These are phyloP conservation scores for Alternaria gansuensis DNA, from an alignment of 2,329 filamentous ascomycete genomes.

Conservation along the genomic window DNA sequence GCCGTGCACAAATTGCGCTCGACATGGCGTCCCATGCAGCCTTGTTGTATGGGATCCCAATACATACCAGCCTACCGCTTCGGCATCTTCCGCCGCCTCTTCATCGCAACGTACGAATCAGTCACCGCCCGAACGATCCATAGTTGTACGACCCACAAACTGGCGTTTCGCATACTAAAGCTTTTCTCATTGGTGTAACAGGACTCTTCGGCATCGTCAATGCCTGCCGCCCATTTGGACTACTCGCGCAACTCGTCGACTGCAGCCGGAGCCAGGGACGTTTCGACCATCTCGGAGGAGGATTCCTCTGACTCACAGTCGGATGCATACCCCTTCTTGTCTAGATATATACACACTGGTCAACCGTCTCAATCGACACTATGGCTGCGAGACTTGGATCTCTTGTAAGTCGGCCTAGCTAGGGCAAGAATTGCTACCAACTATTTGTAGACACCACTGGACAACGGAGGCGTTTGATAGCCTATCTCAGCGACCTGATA, in stretches of 20 bases:
- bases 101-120: slow-evolving; percentile 27
- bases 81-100: slow-evolving; percentile 24
- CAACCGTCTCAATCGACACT: slow-evolving; percentile 35
- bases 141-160: slow-evolving; percentile 27
- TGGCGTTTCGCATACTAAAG: neutral
- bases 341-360: slow-evolving; percentile 40
- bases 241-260: slow-evolving; percentile 33
- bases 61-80: slow-evolving; percentile 23
- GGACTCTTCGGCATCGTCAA: slow-evolving; percentile 21
- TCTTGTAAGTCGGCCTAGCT: slow-evolving; percentile 39
- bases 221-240: slow-evolving; percentile 33
- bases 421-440: slow-evolving; percentile 7
- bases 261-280: slow-evolving; percentile 16
- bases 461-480: slow-evolving; percentile 38
- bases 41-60: slow-evolving; percentile 41
- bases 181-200: slow-evolving; percentile 16
- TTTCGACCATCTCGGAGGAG: slow-evolving; percentile 28
- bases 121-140: slow-evolving; percentile 21
- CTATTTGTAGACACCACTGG: slow-evolving; percentile 47
- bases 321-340: slow-evolving; percentile 47
- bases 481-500: slow-evolving; percentile 39
- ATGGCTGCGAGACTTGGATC: slow-evolving; percentile 48
- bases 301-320: slow-evolving; percentile 40
- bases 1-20: slow-evolving; percentile 51
- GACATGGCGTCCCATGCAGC: slow-evolving; percentile 51